Conservation (phyloP, 2,329 filamentous ascomycete species). For the Fonsecaea multimorphosa region DNA sequence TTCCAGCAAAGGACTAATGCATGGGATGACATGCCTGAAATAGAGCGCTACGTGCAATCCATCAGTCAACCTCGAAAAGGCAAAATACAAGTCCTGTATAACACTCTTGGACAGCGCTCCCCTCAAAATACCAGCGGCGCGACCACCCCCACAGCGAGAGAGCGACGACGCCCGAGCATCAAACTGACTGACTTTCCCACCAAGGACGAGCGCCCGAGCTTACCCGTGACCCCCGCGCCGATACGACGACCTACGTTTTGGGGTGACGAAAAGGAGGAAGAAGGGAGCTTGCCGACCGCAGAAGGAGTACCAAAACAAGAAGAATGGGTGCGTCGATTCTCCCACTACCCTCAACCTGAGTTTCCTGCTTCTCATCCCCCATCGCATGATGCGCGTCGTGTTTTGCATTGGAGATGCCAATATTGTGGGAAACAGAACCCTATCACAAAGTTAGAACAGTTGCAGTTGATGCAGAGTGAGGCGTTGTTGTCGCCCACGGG, state of each 20-base stretch:
- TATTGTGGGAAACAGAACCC: constrained; percentile 67
- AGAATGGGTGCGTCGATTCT: constrained; percentile 83
- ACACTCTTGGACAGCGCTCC: constrained; percentile 37
- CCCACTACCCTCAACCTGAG: constrained; percentile 42
- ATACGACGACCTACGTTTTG: constrained; percentile 72
- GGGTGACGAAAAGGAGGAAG: constrained; percentile 64
- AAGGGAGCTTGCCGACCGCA: constrained; percentile 71
- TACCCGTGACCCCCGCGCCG: constrained; percentile 89
- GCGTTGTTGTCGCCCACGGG: constrained; percentile 54
- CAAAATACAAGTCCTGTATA: constrained; percentile 51
- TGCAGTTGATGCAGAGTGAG: constrained; percentile 70
- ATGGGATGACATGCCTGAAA: constrained; percentile 91
- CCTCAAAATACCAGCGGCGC: constrained; percentile 26
- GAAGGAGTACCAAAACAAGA: constrained; percentile 84
- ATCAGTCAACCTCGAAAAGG: constrained; percentile 67
- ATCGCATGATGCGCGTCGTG: constrained; percentile 38
- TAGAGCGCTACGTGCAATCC: constrained; percentile 82
- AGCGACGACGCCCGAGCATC: constrained; percentile 59
- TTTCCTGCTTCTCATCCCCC: constrained; percentile 34
- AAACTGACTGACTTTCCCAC: constrained; percentile 87
- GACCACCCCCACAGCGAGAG: constrained; percentile 38
- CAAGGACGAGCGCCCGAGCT: constrained; percentile 79
- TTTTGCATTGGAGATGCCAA: constrained; percentile 43
- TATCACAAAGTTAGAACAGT: constrained; percentile 69
- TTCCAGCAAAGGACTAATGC: constrained; percentile 77